These are phyloP conservation scores for Xylaria sp. DNA, from an alignment of 2,329 filamentous ascomycete genomes.

Conservation along the genomic window DNA sequence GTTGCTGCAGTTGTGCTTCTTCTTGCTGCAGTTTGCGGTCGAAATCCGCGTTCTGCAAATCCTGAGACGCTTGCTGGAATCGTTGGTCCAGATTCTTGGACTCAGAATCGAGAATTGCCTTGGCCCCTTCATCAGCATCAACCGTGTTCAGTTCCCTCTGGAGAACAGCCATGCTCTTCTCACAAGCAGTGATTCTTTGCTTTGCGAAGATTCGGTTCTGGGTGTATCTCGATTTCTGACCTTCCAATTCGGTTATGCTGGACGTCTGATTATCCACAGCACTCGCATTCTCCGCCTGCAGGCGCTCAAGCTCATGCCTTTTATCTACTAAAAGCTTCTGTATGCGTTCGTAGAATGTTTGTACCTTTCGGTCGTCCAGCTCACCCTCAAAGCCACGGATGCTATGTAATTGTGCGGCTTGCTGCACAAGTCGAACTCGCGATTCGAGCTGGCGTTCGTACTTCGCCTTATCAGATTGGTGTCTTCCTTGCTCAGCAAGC, in stretches of 20 bases:
- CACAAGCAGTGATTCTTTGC: slow-evolving; percentile 77
- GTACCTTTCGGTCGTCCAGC: slow-evolving; percentile 77
- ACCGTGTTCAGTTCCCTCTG: slow-evolving; percentile 79
- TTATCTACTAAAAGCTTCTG: slow-evolving; percentile 81
- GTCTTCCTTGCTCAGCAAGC: slow-evolving; percentile 76
- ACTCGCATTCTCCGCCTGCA: slow-evolving; percentile 77
- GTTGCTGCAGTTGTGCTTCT: slow-evolving; percentile 71
- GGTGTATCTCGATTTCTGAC: slow-evolving; percentile 75
- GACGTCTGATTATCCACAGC: slow-evolving; percentile 79
- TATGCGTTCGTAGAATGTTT: slow-evolving; percentile 81
- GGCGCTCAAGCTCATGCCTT: slow-evolving; percentile 78
- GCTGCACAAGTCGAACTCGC: slow-evolving; percentile 79
- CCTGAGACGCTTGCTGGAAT: slow-evolving; percentile 70
- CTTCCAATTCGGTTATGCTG: slow-evolving; percentile 77
- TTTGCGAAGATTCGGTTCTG: slow-evolving; percentile 80
- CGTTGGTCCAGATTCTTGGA: slow-evolving; percentile 74
- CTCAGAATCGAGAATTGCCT: slow-evolving; percentile 79
- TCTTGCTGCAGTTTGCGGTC: slow-evolving; percentile 76
- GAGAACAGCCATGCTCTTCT: slow-evolving; percentile 73
- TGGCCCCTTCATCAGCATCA: slow-evolving; percentile 85
- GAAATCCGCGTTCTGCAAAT: slow-evolving; percentile 72
- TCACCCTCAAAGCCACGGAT: slow-evolving; percentile 88
- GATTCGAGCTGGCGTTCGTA: slow-evolving; percentile 82
- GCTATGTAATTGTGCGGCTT: slow-evolving; percentile 78
- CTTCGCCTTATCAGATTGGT: slow-evolving; percentile 86